These are phyloP conservation scores for Reutealis trisperma DNA, from an alignment of 345 rosid species.

Conservation along the genomic window DNA sequence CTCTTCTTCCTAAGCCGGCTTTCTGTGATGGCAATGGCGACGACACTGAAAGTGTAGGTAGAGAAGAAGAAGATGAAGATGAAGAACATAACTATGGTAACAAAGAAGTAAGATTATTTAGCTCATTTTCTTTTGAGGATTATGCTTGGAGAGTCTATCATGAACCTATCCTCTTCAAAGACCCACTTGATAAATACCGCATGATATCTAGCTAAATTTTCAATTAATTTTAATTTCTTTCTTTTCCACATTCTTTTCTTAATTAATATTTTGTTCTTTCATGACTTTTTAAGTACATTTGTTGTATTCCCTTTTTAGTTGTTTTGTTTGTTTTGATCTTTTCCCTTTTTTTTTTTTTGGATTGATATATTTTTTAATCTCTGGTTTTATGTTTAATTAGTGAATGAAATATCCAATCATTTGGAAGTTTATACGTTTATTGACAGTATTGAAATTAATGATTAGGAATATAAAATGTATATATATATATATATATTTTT, in stretches of 20 bases:
- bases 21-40: background rate
- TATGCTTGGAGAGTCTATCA: slow-evolving; percentile 83
- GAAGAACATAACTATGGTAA: slow-evolving; percentile 1
- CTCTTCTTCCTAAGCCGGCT: slow-evolving; percentile 34
- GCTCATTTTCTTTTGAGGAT: slow-evolving; percentile 64
- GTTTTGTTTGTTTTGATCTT: background rate
- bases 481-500: too few relatives aligned
- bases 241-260: background rate
- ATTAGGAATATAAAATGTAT: too few relatives aligned
- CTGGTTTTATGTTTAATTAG: background rate
- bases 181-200: slow-evolving; percentile 67
- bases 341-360: background rate
- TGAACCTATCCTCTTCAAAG: slow-evolving; percentile 60
- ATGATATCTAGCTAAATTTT: slow-evolving; percentile 15
- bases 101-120: slow-evolving; percentile 35
- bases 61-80: slow-evolving; percentile 23
- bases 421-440: too few relatives aligned
- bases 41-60: slow-evolving; percentile 1
- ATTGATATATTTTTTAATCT: background rate
- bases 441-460: too few relatives aligned
- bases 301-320: background rate
- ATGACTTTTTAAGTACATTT: background rate
- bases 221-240: background rate
- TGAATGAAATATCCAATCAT: too few relatives aligned
- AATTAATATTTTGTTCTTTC: background rate